Evolutionary conservation across 129 eudicot species (phyloP), one percentile per base, ranked within the genome.

Genomic region (Lactuca saligna): DNA sequence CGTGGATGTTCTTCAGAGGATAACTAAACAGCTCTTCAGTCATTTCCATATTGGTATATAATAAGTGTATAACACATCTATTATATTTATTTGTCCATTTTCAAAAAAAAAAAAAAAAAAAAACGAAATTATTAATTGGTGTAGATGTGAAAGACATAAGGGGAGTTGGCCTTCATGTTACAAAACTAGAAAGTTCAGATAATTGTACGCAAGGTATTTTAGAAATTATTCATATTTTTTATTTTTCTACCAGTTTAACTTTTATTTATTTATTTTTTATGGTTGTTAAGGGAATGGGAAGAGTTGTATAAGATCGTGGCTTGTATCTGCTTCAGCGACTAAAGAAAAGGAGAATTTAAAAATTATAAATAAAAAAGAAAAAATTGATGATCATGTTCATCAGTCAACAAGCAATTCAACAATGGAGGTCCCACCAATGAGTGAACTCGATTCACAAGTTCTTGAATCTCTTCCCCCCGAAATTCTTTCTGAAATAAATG

Each of bases 91-190:
- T 20, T 10, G 5, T 10, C 3, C 15, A 46, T 2, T 46, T 46
- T 38, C 3, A 10, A 10, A 0, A 3, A 4, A 35, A 35, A 35
- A 35, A 35, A 35, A 35, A 46, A 6, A 46, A 46, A 0, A n/a
- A n/a, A n/a, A 11, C 2, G 15, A 46, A 46, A 46, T 46, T 46
- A 46, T 46, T 10, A 46, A 46, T 12, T 8, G n/a, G 51, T 31
- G 49, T 65, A 91, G 98, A 92, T 84, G 96, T 86, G 50, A 79
- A 79, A 72, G 96, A 92, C 63, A 81, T 92, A 64, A 82, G 96
- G 59, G 98, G 98, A 65, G 74, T 92, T 83, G 98, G 98, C 57
- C 79, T 92, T 81, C 98, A 89, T 17, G 96, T 89, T 64, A 79
- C 96, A 5, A 92, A 86, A 75, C 95, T 92, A 68, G 91, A 86